Conservation (phyloP, 176 grass and related monocot species). For the Eremochloa ophiuroides region DNA sequence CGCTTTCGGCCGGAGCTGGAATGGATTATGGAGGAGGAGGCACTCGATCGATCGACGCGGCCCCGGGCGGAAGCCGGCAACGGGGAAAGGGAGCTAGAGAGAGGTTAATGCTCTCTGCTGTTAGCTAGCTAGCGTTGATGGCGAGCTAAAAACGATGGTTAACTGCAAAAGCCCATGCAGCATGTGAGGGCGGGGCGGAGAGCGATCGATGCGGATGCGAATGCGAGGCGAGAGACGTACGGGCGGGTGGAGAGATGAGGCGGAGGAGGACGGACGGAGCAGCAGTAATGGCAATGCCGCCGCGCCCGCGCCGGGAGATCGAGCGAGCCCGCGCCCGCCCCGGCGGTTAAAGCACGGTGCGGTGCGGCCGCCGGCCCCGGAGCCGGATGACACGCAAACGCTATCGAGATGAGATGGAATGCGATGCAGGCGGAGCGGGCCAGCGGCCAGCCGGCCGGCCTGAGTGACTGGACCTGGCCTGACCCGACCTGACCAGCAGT, state of each 20-base stretch:
- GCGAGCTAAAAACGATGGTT: slow-evolving; percentile 41
- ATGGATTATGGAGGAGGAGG: no score
- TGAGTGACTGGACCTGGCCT: neutral
- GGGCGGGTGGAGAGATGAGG: neutral
- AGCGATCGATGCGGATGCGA: neutral
- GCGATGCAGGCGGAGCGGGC: neutral
- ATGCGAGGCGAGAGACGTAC: neutral
- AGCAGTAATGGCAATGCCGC: slow-evolving; percentile 25
- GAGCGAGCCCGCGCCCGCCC: no score
- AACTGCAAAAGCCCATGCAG: slow-evolving; percentile 49
- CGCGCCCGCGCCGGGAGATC: neutral
- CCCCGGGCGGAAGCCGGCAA: neutral
- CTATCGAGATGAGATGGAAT: slow-evolving; percentile 11
- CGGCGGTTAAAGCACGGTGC: neutral
- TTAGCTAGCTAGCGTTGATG: neutral
- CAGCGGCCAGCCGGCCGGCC: neutral
- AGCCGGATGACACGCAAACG: slow-evolving; percentile 5
- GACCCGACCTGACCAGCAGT: slow-evolving; percentile 35
- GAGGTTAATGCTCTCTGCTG: no score
- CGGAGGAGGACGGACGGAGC: neutral
- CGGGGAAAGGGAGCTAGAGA: neutral
- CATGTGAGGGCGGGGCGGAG: slow-evolving; percentile 38
- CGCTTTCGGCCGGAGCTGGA: neutral
- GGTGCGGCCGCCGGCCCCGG: neutral
- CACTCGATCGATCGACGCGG: no score